Evolutionary conservation across 2,329 filamentous ascomycete genomes (phyloP).

Genomic region (Clarireedia monteithiana): DNA sequence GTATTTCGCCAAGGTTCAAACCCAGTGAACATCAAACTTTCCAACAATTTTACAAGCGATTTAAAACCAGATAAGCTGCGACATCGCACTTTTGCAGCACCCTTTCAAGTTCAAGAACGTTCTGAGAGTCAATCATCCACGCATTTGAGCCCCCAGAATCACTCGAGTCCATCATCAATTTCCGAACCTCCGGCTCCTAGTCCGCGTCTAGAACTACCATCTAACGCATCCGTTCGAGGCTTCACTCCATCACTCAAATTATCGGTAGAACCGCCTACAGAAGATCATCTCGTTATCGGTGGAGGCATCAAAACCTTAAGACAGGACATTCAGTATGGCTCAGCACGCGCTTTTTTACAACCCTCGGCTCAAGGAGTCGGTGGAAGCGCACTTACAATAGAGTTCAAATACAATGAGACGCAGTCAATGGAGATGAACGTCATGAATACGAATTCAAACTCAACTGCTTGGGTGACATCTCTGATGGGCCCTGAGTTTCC

Average conservation of each 20-base stretch:
- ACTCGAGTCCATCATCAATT: not conserved
- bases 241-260: conserved; percentile 6
- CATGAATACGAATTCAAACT: conserved; percentile 35
- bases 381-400: conserved; percentile 39
- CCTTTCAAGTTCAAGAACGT: too few species aligned
- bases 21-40: conserved; percentile 32
- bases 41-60: conserved; percentile 16
- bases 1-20: conserved; percentile 37
- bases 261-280: conserved; percentile 7
- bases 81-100: not conserved
- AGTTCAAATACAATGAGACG: conserved; percentile 37
- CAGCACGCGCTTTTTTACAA: conserved; percentile 37
- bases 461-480: conserved; percentile 33
- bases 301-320: conserved; percentile 35
- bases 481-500: conserved; percentile 34
- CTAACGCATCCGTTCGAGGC: not conserved
- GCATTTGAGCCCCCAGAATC: not conserved
- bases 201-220: not conserved
- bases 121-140: too few species aligned
- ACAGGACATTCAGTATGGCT: conserved; percentile 40
- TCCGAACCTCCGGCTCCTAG: not conserved
- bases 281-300: conserved; percentile 32
- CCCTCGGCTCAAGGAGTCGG: conserved; percentile 30
- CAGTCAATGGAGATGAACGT: conserved; percentile 36
- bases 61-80: not conserved